Conservation (phyloP, 1,139 yeast genomes). For the Diutina sp. region DNA sequence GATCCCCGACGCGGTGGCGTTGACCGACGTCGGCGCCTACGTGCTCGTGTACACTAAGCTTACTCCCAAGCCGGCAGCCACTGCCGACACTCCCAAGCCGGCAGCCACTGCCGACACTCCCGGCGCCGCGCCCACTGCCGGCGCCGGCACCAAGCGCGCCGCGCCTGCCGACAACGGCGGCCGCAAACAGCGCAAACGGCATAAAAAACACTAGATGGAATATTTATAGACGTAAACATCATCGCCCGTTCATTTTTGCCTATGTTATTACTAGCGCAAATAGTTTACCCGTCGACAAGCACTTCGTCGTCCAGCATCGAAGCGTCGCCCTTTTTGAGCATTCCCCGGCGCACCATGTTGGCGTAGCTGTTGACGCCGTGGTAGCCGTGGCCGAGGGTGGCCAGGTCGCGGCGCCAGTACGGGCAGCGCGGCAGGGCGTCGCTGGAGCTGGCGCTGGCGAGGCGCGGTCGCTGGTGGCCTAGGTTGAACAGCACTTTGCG, state of each 20-base stretch:
- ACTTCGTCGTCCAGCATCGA: background rate
- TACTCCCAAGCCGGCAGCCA: constrained; percentile 29
- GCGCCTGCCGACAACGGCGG: background rate
- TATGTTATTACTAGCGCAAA: background rate
- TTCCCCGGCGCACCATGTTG: background rate
- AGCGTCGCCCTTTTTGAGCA: background rate
- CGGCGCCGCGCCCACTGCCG: background rate
- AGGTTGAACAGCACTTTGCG: background rate
- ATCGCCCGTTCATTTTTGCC: too few relatives aligned
- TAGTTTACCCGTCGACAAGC: background rate
- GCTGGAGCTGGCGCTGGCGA: background rate
- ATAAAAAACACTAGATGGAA: background rate
- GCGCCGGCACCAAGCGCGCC: background rate
- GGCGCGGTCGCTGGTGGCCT: background rate
- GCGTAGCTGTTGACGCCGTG: background rate
- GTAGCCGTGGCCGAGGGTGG: background rate
- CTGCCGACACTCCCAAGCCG: background rate
- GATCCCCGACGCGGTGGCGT: constrained; percentile 59
- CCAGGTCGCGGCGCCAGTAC: background rate
- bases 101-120: background rate
- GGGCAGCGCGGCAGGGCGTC: background rate
- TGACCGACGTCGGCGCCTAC: constrained; percentile 81
- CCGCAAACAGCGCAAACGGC: background rate
- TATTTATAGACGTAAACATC: background rate
- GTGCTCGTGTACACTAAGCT: constrained; percentile 72